Conservation (phyloP, 768 basidiomycete species). For the Amanita muscaria region DNA sequence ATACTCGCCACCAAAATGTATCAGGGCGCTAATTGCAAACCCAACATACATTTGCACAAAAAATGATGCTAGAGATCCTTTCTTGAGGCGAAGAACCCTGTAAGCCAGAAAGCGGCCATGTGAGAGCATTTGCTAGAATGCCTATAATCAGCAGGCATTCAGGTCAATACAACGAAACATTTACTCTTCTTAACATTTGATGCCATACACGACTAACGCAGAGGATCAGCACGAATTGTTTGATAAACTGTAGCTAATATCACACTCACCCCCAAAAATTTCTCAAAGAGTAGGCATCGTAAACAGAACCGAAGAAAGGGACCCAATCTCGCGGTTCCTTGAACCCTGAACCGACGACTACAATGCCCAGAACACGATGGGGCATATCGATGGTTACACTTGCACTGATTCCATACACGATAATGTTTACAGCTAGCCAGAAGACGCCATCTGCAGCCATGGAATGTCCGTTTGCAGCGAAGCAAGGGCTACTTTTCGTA, state of each 20-base stretch:
- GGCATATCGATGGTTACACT: constrained; percentile 7
- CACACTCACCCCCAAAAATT: constrained; percentile 20
- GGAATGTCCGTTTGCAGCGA: constrained; percentile 11
- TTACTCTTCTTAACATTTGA: constrained; percentile 15
- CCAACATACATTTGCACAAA: constrained; percentile 15
- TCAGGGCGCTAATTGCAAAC: constrained; percentile 24
- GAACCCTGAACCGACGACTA: constrained; percentile 10
- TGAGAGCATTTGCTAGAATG: constrained; percentile 3
- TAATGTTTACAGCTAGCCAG: constrained; percentile 11
- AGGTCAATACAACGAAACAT: neutral
- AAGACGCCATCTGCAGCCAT: constrained; percentile 9
- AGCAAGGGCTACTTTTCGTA: constrained; percentile 8
- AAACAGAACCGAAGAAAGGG: constrained; percentile 14
- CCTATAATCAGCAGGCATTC: neutral
- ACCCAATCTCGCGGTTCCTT: constrained; percentile 18
- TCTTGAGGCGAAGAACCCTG: constrained; percentile 5
- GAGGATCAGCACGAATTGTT: neutral
- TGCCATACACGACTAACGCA: constrained; percentile 18
- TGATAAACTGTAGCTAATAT: no score
- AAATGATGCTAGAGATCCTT: constrained; percentile 11
- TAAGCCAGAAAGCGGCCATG: constrained; percentile 8
- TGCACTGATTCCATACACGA: constrained; percentile 12
- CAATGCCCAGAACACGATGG: constrained; percentile 10
- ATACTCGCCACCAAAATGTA: constrained; percentile 26
- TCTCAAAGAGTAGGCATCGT: constrained; percentile 14